These are phyloP conservation scores for Argentina anserina DNA, from an alignment of 306 rosid genomes.

Conservation along the genomic window DNA sequence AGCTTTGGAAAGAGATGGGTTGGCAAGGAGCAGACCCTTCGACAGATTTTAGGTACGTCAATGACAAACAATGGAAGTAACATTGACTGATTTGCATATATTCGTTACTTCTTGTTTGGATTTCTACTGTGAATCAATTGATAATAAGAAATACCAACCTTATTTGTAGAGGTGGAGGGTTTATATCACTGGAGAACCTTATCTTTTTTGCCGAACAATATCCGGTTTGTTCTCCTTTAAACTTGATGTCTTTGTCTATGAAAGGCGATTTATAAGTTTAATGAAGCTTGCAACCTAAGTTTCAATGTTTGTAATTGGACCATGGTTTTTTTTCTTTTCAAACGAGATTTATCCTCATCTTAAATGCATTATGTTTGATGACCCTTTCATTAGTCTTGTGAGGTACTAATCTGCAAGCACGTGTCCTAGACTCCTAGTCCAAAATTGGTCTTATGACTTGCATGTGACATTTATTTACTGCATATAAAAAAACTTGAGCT, in stretches of 20 bases:
- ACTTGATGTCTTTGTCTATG: background rate
- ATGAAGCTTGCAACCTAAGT: background rate
- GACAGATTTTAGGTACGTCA: constrained; percentile 85
- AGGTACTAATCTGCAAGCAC: background rate
- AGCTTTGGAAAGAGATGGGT: constrained; percentile 98
- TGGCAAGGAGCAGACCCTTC: constrained; percentile 99
- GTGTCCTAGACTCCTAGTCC: constrained; percentile 7
- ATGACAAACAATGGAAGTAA: background rate
- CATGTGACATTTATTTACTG: background rate
- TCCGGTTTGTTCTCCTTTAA: constrained; percentile 60
- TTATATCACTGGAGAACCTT: constrained; percentile 87
- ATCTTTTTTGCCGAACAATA: constrained; percentile 73
- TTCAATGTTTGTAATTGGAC: background rate
- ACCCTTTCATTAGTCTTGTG: background rate
- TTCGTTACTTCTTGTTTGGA: constrained; percentile 12
- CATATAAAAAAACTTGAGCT: background rate
- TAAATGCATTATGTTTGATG: background rate
- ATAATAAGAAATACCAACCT: constrained; percentile 15
- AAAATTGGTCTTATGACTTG: background rate
- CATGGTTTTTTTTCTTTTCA: background rate
- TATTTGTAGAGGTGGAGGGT: constrained; percentile 88
- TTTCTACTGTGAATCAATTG: constrained; percentile 1
- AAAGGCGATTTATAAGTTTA: background rate
- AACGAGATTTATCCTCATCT: background rate
- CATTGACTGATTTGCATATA: background rate